A percentile compares a stretch with the other conserved stretches of the same genome.
phyloP scores from a whole-genome alignment of 495 filamentous ascomycete species.

The Sphaerosporella brunnea region DNA sequence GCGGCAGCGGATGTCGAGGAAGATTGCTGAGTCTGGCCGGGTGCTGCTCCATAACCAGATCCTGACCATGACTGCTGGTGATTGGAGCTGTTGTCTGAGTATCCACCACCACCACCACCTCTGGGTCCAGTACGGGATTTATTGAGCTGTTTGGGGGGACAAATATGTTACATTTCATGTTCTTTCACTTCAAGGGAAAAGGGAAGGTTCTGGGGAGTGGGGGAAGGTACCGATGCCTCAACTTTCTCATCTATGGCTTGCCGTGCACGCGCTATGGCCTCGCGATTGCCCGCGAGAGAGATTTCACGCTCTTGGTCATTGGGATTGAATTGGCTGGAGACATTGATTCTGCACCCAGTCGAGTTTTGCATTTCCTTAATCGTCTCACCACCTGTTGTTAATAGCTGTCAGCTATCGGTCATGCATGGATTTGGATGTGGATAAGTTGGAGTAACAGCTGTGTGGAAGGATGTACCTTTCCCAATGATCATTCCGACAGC shows the following conservation, averaged over 20 bases:
- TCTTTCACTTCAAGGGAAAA: constrained; percentile 6
- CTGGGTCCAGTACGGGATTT: constrained; percentile 3
- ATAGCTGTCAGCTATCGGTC: too few species aligned
- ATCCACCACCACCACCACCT: constrained; percentile 3
- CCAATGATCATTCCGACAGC: constrained; percentile 85
- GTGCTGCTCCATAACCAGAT: constrained; percentile 12
- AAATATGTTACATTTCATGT: constrained; percentile 6
- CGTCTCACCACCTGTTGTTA: constrained; percentile 44
- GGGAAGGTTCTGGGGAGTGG: constrained; percentile 3
- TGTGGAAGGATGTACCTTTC: constrained; percentile 42
- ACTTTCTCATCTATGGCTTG: constrained; percentile 70
- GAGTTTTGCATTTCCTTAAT: constrained; percentile 71
- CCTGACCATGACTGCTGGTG: constrained; percentile 20
- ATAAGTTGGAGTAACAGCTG: too few species aligned
- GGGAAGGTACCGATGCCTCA: constrained; percentile 50
- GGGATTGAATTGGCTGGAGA: constrained; percentile 50
- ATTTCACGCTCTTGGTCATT: constrained; percentile 61
- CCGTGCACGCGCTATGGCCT: constrained; percentile 55
- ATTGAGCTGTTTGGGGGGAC: constrained; percentile 7
- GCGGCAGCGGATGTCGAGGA: background rate
- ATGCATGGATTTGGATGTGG: too few species aligned
- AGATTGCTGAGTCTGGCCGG: too few species aligned
- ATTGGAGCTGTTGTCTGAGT: background rate
- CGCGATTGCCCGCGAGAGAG: constrained; percentile 52
- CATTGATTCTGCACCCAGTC: constrained; percentile 78